Conservation (phyloP, 345 rosid genomes). For the Firmiana major region DNA sequence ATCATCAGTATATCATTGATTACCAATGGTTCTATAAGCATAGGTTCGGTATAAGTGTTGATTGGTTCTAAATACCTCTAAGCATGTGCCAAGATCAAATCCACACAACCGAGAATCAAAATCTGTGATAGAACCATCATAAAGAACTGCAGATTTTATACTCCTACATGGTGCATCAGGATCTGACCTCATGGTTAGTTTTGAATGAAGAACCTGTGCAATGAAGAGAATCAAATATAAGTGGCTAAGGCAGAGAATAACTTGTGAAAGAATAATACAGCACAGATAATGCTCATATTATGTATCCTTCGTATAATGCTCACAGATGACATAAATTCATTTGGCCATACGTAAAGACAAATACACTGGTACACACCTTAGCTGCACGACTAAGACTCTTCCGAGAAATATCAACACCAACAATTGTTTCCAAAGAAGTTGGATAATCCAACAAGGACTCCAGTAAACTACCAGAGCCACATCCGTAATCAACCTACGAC, state of each 20-base stretch:
- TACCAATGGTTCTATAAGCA: background rate
- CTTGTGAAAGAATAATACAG: background rate
- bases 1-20: background rate
- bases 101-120: slow-evolving; percentile 67
- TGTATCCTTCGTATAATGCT: background rate
- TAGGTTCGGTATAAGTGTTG: slow-evolving; percentile 3
- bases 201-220: slow-evolving; percentile 74
- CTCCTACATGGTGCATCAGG: slow-evolving; percentile 22
- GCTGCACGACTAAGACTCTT: slow-evolving; percentile 89
- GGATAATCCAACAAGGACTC: slow-evolving; percentile 75
- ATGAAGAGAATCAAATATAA: slow-evolving; percentile 13
- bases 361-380: slow-evolving; percentile 48
- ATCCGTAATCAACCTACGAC: slow-evolving; percentile 83
- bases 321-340: background rate
- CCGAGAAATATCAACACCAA: slow-evolving; percentile 77
- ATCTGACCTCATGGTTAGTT: slow-evolving; percentile 47
- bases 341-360: background rate
- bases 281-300: too few species aligned
- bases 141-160: slow-evolving; percentile 66
- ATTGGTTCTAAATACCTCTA: slow-evolving; percentile 53
- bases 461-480: slow-evolving; percentile 89
- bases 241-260: background rate
- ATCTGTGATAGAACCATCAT: slow-evolving; percentile 76
- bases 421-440: slow-evolving; percentile 62
- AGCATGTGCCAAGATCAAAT: slow-evolving; percentile 84